These are phyloP conservation scores for Ogataea ganodermae DNA, from an alignment of 805 yeast species.

Conservation along the genomic window DNA sequence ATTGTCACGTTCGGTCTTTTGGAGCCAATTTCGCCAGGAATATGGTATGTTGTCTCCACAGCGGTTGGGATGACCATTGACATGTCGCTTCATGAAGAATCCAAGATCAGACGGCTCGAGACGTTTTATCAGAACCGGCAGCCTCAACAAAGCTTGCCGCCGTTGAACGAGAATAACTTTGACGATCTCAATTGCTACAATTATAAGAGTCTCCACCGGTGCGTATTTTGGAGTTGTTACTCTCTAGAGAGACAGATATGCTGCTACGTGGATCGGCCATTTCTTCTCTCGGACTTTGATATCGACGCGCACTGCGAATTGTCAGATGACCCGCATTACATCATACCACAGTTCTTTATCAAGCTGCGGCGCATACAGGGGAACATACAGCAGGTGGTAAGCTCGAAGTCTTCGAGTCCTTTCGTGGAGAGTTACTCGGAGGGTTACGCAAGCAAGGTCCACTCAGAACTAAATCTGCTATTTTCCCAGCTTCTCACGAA, in stretches of 20 bases:
- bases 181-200: slow-evolving; percentile 11
- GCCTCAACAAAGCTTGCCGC: slow-evolving; percentile 5
- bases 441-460: slow-evolving; percentile 5
- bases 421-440: slow-evolving; percentile 2
- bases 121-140: slow-evolving; percentile 6
- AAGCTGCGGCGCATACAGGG: slow-evolving; percentile 18
- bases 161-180: slow-evolving; percentile 5
- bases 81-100: slow-evolving; percentile 46
- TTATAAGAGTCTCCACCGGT: slow-evolving; percentile 22
- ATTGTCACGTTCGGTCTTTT: slow-evolving; percentile 43
- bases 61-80: slow-evolving; percentile 48
- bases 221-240: slow-evolving; percentile 49
- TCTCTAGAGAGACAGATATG: slow-evolving; percentile 48
- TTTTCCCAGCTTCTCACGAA: slow-evolving; percentile 6
- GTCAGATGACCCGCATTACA: slow-evolving; percentile 4
- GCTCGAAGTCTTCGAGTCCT: background rate
- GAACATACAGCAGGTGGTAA: slow-evolving; percentile 14
- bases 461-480: slow-evolving; percentile 11
- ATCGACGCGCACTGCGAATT: slow-evolving; percentile 9
- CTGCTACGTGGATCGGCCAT: slow-evolving; percentile 46
- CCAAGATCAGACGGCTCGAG: slow-evolving; percentile 6
- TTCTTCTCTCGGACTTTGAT: slow-evolving; percentile 42
- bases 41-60: slow-evolving; percentile 48
- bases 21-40: slow-evolving; percentile 50
- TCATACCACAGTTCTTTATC: slow-evolving; percentile 17